Base-by-base conservation (phyloP, 768 basidiomycete genomes). In the Mycena indigotica region DNA sequence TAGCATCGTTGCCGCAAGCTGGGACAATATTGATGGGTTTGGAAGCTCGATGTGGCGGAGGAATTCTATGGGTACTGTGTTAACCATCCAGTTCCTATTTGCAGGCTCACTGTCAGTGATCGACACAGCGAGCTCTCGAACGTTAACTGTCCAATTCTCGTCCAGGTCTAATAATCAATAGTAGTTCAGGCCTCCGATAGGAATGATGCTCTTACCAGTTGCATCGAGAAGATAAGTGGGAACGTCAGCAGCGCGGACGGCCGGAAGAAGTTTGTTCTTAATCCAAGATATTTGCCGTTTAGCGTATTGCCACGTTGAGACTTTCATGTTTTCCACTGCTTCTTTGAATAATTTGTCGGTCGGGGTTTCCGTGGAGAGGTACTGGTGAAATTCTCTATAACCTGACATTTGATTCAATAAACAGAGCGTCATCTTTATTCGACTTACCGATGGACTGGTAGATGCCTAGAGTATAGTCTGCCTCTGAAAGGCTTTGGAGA, bases 241-340 rank as follows among this genome's bases (percentile, higher is more conserved):
- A 65, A 77, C 72, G 54, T 84, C 83, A 8, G 83, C 79, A 12
- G 78, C 75, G 29, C 79, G 68, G 15, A 88, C 73, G 3, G 83
- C 86, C 2, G 95, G 95, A 30, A 97, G 70, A 15, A 98, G 72
- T 71, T 97, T 96, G 68, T 93, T 93, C 35, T 84, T 80, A 46
- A 98, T 87, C 97, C 97, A 99, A 30, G 88, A 85, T 39, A 95
- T 79, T 70, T 99, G 97, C 35, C 88, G 79, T 68, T 90, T 93
- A 0, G 97, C 93, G 69, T 98, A 99, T 71, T 94, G 89, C 21
- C 89, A 78, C 6, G 95, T 99, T 0, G 89, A 87, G 0, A 81
- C 71, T 70, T 98, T 97, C 87, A 95, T 95, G 8, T 80, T 80
- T 40, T 89, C 86, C 5, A 91, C 73, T 0, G 89, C 89, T 15